Evolutionary conservation across 495 filamentous ascomycete species (phyloP), one percentile per base, ranked within the genome.

Genomic region (Polyplosphaeria fusca): DNA sequence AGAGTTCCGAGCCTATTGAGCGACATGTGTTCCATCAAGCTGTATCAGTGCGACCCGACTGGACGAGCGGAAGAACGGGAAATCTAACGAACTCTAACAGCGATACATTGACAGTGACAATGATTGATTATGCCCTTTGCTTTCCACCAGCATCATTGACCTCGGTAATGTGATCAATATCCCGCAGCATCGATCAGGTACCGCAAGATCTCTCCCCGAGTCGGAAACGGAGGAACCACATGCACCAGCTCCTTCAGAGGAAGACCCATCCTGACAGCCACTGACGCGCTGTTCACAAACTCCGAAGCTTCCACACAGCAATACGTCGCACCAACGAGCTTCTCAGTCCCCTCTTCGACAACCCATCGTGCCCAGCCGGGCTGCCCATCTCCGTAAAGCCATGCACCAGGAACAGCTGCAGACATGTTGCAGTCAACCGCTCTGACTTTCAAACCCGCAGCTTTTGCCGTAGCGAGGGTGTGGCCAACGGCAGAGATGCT

Each of bases 291-390:
- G 22, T 42, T n/a, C 18, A 51, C 14, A 7, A 51, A 39, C 14
- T 51, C 47, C 5, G 7, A 5, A 11, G 18, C 47, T n/a, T 51
- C 47, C 5, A 39, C 5, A 32, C 30, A 35, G 28, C 24, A 35
- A 19, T 11, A 14, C 32, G 47, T 51, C 19, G 47, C 47, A 35
- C 47, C 47, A 5, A 51, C 4, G 4, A 51, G 13, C 30, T 23
- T 51, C 9, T 51, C 28, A 5, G 26, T 51, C 28, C 18, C 13
- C 14, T 51, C 28, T 39, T 51, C 47, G n/a, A 51, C 20, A 11
- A 51, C 30, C 47, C 47, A 51, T 39, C 30, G 27, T 14, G 47
- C 47, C 47, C 47, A 51, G 22, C 47, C 47, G 12, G 27, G 25
- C 30, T 12, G 7, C 12, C 28, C 12, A 23, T 39, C 47, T 4